Conservation (phyloP, 495 filamentous ascomycete species). For the Xylaria curta region DNA sequence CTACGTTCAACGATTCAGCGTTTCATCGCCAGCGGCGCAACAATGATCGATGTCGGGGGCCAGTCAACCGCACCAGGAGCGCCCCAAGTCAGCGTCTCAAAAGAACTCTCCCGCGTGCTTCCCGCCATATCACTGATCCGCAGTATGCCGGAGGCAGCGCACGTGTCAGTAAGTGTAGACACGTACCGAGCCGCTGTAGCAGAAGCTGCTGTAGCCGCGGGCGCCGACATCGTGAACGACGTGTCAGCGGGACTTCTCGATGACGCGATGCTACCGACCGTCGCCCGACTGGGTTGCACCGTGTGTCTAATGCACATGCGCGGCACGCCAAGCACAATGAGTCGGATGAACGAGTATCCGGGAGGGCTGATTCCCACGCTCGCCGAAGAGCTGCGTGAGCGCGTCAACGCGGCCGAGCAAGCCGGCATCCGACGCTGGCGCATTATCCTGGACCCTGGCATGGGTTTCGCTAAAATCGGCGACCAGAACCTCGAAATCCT, state of each 20-base stretch:
- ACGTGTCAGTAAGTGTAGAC: slow-evolving; percentile 81
- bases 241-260: slow-evolving; percentile 85
- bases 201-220: slow-evolving; percentile 76
- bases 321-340: slow-evolving; percentile 87
- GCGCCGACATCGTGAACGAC: slow-evolving; percentile 95
- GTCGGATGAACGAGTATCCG: slow-evolving; percentile 69
- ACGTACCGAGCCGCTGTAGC: slow-evolving; percentile 91
- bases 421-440: slow-evolving; percentile 91
- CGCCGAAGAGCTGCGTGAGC: slow-evolving; percentile 68
- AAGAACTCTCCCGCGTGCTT: slow-evolving; percentile 80
- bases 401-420: slow-evolving; percentile 77
- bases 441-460: slow-evolving; percentile 90
- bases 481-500: slow-evolving; percentile 83
- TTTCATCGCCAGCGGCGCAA: slow-evolving; percentile 72
- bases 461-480: slow-evolving; percentile 89
- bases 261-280: slow-evolving; percentile 78
- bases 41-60: slow-evolving; percentile 90
- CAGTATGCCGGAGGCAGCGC: slow-evolving; percentile 63
- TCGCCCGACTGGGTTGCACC: slow-evolving; percentile 79
- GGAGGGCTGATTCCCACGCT: slow-evolving; percentile 75
- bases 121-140: slow-evolving; percentile 79
- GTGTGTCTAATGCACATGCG: slow-evolving; percentile 96
- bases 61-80: slow-evolving; percentile 87
- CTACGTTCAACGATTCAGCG: slow-evolving; percentile 52
- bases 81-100: slow-evolving; percentile 64